Evolutionary conservation across 1,284 basidiomycete species (phyloP).

Genomic region (Fomitopsis palustris): DNA sequence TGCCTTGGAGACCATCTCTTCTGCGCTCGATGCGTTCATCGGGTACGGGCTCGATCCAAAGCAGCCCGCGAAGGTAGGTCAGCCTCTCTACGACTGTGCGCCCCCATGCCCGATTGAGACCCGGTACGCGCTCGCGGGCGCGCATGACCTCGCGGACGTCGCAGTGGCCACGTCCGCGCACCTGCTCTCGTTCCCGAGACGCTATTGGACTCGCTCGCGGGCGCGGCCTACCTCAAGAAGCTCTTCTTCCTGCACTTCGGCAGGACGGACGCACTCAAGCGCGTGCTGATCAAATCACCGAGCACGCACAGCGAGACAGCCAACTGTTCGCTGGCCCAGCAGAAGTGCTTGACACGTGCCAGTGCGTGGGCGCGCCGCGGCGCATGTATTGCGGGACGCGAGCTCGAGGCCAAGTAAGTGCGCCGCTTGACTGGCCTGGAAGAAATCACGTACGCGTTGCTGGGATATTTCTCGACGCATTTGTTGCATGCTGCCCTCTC

Average conservation of each 20-base stretch:
- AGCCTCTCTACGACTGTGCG: slow-evolving; percentile 25
- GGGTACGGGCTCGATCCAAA: slow-evolving; percentile 25
- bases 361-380: slow-evolving; percentile 30
- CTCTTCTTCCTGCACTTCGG: slow-evolving; percentile 34
- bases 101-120: slow-evolving; percentile 27
- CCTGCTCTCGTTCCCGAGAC: slow-evolving; percentile 27
- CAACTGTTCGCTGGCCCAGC: slow-evolving; percentile 23
- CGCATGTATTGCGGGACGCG: slow-evolving; percentile 30
- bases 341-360: slow-evolving; percentile 23
- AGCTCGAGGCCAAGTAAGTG: slow-evolving; percentile 26
- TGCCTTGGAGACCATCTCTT: slow-evolving; percentile 17
- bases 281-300: slow-evolving; percentile 28
- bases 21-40: slow-evolving; percentile 21
- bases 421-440: not conserved
- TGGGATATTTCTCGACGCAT: not conserved
- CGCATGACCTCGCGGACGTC: slow-evolving; percentile 27
- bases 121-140: slow-evolving; percentile 33
- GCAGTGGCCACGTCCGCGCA: slow-evolving; percentile 31
- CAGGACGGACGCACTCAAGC: slow-evolving; percentile 31
- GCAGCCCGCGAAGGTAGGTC: slow-evolving; percentile 10
- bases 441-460: too few species aligned
- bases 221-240: slow-evolving; percentile 33
- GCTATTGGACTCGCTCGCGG: slow-evolving; percentile 31
- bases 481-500: not conserved
- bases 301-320: slow-evolving; percentile 23